A percentile compares a stretch with the other conserved stretches of the same genome.
These are phyloP conservation scores for Cytospora schulzeri DNA, from an alignment of 2,329 filamentous ascomycete genomes.

Conservation along the genomic window DNA sequence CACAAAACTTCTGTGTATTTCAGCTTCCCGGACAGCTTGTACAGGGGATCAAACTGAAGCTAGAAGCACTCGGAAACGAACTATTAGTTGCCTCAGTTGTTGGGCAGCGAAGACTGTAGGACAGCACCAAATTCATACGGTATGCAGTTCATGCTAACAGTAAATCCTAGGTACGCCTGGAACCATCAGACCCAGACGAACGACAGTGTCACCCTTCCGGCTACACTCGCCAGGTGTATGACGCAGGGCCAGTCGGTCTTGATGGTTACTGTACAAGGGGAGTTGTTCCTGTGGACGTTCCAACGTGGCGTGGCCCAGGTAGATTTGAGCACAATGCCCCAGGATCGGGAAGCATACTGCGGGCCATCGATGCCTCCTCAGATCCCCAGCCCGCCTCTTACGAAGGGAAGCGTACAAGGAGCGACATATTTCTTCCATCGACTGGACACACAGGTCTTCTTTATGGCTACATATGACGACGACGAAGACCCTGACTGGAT, in stretches of 20 bases:
- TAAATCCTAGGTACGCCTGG: slow-evolving; percentile 3
- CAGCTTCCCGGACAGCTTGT: not conserved
- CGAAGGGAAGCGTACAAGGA: not conserved
- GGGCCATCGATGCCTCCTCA: not conserved
- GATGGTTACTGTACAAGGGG: not conserved
- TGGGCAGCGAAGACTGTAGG: slow-evolving; percentile 13
- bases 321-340: not conserved
- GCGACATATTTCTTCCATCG: slow-evolving; percentile 8
- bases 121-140: not conserved
- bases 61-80: slow-evolving; percentile 4
- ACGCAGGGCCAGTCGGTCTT: not conserved
- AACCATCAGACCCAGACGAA: not conserved
- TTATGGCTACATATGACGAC: not conserved
- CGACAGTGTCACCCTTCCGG: slow-evolving; percentile 13
- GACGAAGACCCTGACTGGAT: not conserved
- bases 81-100: slow-evolving; percentile 1
- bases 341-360: not conserved
- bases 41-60: not conserved
- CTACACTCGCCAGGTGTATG: not conserved
- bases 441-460: not conserved
- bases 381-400: not conserved
- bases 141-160: not conserved
- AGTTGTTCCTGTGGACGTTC: slow-evolving; percentile 11
- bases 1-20: not conserved
- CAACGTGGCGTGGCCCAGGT: slow-evolving; percentile 1